Conservation (phyloP, 257 asterid species). For the Solanum sparsipilum region DNA sequence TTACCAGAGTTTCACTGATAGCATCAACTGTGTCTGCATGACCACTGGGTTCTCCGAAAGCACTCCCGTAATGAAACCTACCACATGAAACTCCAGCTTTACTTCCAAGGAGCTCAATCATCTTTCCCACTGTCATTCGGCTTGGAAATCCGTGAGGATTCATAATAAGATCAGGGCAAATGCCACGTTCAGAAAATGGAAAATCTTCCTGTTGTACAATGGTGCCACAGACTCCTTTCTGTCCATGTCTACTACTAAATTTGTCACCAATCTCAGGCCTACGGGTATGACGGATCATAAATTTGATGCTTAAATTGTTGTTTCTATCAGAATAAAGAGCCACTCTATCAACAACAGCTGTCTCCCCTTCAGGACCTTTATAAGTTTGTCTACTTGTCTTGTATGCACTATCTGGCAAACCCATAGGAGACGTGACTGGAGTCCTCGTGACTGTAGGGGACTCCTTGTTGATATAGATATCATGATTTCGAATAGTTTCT, state of each 20-base stretch:
- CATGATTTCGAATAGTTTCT: slow-evolving; percentile 57
- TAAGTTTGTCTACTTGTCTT: slow-evolving; percentile 42
- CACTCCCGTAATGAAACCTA: slow-evolving; percentile 94
- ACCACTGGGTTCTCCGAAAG: slow-evolving; percentile 97
- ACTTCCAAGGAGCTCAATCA: slow-evolving; percentile 95
- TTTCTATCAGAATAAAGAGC: slow-evolving; percentile 62
- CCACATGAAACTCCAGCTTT: slow-evolving; percentile 98
- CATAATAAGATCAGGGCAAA: slow-evolving; percentile 98
- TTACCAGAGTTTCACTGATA: slow-evolving; percentile 92
- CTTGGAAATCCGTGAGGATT: slow-evolving; percentile 99
- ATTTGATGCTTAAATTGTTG: slow-evolving; percentile 50
- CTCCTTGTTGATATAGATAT: slow-evolving; percentile 64
- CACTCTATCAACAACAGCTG: slow-evolving; percentile 74
- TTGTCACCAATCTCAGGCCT: slow-evolving; percentile 99
- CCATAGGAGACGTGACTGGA: slow-evolving; percentile 7
- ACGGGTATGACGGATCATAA: slow-evolving; percentile 94
- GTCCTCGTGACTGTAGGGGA: slow-evolving; percentile 46
- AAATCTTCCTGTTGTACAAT: slow-evolving; percentile 92
- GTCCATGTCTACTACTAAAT: slow-evolving; percentile 98
- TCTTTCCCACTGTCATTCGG: slow-evolving; percentile 98
- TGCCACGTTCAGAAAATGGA: slow-evolving; percentile 95
- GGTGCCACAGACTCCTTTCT: slow-evolving; percentile 96
- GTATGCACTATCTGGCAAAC: slow-evolving; percentile 48
- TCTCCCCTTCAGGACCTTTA: slow-evolving; percentile 81
- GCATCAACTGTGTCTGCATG: slow-evolving; percentile 88